Evolutionary conservation across 139 green algal genomes (phyloP).

Genomic region (Chlorella sorokiniana): DNA sequence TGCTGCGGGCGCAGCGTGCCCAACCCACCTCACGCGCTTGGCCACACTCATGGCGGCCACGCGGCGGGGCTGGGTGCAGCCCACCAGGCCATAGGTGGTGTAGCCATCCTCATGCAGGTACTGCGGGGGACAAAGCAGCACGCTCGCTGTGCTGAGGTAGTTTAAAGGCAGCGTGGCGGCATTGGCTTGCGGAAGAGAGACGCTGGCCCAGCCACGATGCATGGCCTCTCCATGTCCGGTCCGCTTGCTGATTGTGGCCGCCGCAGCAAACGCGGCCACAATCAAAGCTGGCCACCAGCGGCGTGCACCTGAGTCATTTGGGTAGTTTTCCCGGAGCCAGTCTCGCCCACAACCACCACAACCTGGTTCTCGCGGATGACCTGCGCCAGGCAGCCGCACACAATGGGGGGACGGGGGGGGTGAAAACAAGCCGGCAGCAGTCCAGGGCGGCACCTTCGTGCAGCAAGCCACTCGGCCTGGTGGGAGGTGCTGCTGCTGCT

Average conservation of each 20-base stretch:
- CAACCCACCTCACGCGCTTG: slow-evolving; percentile 92
- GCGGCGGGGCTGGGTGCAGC: slow-evolving; percentile 95
- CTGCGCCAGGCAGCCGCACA: background rate
- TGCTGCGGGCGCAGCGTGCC: background rate
- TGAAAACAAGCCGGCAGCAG: background rate
- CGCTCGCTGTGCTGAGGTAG: too few species aligned
- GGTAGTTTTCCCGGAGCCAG: slow-evolving; percentile 97
- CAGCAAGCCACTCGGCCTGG: too few species aligned
- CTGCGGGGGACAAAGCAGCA: slow-evolving; percentile 41
- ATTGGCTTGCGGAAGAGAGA: background rate
- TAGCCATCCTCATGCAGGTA: slow-evolving; percentile 96
- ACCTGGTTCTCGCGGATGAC: slow-evolving; percentile 94
- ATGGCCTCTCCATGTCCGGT: too few species aligned
- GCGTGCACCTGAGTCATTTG: slow-evolving; percentile 82
- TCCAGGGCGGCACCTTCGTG: too few species aligned
- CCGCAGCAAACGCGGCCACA: background rate
- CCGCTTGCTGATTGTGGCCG: too few species aligned
- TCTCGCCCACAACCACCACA: slow-evolving; percentile 98
- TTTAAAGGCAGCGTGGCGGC: background rate
- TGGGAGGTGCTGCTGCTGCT: too few species aligned
- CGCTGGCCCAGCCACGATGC: too few species aligned
- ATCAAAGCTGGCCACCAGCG: background rate
- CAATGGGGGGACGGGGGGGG: background rate
- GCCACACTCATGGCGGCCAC: slow-evolving; percentile 97
- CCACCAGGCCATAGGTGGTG: slow-evolving; percentile 82